Evolutionary conservation across 1,284 basidiomycete species (phyloP).

Genomic region (Microstroma glucosiphilum): DNA sequence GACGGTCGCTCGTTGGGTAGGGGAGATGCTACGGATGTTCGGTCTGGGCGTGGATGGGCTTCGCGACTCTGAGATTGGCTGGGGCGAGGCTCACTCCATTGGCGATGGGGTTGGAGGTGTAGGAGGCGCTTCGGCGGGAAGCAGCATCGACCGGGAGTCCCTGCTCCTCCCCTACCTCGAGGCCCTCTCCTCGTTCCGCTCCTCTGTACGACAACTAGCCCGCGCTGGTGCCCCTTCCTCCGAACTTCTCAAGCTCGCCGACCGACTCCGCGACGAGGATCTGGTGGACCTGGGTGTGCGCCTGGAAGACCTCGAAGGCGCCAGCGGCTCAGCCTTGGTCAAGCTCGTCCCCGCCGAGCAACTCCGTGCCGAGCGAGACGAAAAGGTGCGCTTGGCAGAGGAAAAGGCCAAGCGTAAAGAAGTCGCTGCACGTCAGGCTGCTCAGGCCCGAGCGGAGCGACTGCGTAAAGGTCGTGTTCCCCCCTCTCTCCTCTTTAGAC

Average conservation of each 20-base stretch:
- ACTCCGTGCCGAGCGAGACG: constrained; percentile 76
- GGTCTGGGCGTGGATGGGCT: constrained; percentile 74
- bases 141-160: constrained; percentile 64
- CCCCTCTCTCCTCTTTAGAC: constrained; percentile 72
- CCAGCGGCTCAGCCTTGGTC: constrained; percentile 58
- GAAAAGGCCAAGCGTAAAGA: constrained; percentile 78
- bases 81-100: constrained; percentile 29
- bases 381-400: constrained; percentile 71
- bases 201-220: constrained; percentile 75
- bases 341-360: constrained; percentile 82
- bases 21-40: constrained; percentile 86
- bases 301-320: constrained; percentile 75
- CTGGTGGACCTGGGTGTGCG: constrained; percentile 88
- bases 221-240: constrained; percentile 53
- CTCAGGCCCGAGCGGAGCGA: constrained; percentile 66
- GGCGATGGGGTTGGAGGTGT: constrained; percentile 18
- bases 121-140: constrained; percentile 18
- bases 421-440: constrained; percentile 65
- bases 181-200: constrained; percentile 80
- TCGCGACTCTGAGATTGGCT: constrained; percentile 35
- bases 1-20: constrained; percentile 74
- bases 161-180: constrained; percentile 83
- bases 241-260: constrained; percentile 52
- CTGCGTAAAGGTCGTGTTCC: constrained; percentile 75
- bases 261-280: constrained; percentile 82